Evolutionary conservation across 129 eudicot genomes (phyloP), one percentile per base, ranked within the genome.

Genomic region (Centella asiatica): DNA sequence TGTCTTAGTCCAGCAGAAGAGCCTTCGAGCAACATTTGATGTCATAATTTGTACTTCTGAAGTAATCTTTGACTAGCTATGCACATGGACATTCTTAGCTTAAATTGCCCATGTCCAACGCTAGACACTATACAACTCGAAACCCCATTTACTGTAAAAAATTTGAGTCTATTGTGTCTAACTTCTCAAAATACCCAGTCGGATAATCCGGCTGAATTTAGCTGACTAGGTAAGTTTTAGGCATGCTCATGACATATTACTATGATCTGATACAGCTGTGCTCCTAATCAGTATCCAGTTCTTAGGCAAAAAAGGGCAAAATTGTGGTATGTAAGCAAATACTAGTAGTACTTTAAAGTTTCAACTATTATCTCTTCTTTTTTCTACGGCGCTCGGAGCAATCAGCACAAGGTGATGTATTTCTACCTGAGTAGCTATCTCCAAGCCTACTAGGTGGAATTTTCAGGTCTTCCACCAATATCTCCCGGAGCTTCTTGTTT

Each of bases 371-470:
- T 68, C 17, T 86, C 62, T 87, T 76, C 64, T 76, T 84, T 74
- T 70, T 83, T 67, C 92, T 86, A 61, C 95, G 87, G 68, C 97
- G 86, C 67, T 86, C 94, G 8, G 84, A 73, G 77, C 97, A 90
- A 36, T 90, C 97, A 58, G 77, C 49, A 74, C 94, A 86, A 31
- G 89, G 72, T 65, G 77, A 72, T 47, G 51, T 68, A 57, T 31
- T 71, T 67, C 69, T 62, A 47, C 61, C 56, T 3, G 88, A 64
- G 72, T 67, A 54, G n/a, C 77, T 77, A 57, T 74, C 60, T 70
- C 72, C 80, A 32, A 90, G 85, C 57, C 79, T 86, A 62, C 70
- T 72, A 0, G 89, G 85, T 18, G 84, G 72, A 66, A 90, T 64
- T 75, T 86, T 86, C 28, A 90, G 78, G 73, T 90, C 97, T 69